Evolutionary conservation across 2,329 filamentous ascomycete species (phyloP).

Genomic region (Aureobasidium sp.): DNA sequence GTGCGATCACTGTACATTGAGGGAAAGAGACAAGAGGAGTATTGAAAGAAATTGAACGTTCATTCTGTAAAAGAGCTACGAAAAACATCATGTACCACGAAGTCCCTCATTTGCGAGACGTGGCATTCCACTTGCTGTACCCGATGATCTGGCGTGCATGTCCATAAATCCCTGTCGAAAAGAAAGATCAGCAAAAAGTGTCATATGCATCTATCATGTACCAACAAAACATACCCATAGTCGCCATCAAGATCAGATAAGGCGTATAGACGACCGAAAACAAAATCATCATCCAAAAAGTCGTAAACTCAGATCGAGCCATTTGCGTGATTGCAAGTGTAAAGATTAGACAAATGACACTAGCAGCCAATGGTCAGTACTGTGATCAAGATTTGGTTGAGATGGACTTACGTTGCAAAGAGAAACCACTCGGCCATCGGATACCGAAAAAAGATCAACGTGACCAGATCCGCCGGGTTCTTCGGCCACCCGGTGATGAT

Average conservation of each 20-base stretch:
- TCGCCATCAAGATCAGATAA: slow-evolving; percentile 39
- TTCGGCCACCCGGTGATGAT: slow-evolving; percentile 40
- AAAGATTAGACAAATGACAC: slow-evolving; percentile 36
- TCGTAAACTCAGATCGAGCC: slow-evolving; percentile 41
- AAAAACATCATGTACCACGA: background rate
- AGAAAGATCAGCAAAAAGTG: background rate
- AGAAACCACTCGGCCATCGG: slow-evolving; percentile 42
- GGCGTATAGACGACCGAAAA: slow-evolving; percentile 40
- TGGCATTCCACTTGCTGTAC: slow-evolving; percentile 45
- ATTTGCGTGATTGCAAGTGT: slow-evolving; percentile 43
- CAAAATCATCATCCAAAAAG: slow-evolving; percentile 34
- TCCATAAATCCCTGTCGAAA: slow-evolving; percentile 30
- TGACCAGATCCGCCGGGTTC: slow-evolving; percentile 31
- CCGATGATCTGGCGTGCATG: slow-evolving; percentile 41
- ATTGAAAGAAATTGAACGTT: background rate
- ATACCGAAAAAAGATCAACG: slow-evolving; percentile 43
- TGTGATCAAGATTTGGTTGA: slow-evolving; percentile 24
- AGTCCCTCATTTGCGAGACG: slow-evolving; percentile 28
- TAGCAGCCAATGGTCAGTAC: background rate
- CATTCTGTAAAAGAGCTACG: background rate
- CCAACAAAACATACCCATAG: no score
- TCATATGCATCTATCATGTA: no score
- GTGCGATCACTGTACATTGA: no score
- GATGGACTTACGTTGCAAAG: slow-evolving; percentile 20
- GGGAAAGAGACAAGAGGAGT: background rate